These are phyloP conservation scores for Exophiala xenobiotica DNA, from an alignment of 2,329 filamentous ascomycete genomes.

Conservation along the genomic window DNA sequence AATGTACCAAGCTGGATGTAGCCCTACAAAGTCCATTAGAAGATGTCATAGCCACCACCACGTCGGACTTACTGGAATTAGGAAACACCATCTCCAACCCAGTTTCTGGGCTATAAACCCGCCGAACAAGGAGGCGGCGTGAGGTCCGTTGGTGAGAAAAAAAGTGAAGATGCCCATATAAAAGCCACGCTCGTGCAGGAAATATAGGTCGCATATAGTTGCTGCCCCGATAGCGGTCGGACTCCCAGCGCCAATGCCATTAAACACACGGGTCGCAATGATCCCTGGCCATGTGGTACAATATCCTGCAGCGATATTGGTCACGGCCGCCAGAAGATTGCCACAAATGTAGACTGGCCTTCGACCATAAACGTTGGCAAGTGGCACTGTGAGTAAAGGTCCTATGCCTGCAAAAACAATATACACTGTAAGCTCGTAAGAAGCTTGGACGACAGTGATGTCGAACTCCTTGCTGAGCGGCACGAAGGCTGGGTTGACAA, in stretches of 20 bases:
- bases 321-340: constrained; percentile 20
- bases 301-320: constrained; percentile 24
- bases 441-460: constrained; percentile 35
- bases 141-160: constrained; percentile 32
- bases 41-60: too few species aligned
- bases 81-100: constrained; percentile 29
- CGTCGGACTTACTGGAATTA: constrained; percentile 17
- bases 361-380: constrained; percentile 26
- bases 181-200: constrained; percentile 38
- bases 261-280: constrained; percentile 23
- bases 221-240: constrained; percentile 52
- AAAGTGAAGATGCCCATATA: constrained; percentile 25
- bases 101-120: constrained; percentile 29
- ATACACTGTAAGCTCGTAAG: constrained; percentile 37
- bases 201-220: constrained; percentile 65
- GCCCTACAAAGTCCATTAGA: constrained; percentile 2
- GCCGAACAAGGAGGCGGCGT: constrained; percentile 28
- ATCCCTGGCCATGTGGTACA: constrained; percentile 24
- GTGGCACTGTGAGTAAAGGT: constrained; percentile 31
- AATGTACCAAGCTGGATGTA: constrained; percentile 23
- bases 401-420: constrained; percentile 38
- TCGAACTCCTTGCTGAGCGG: constrained; percentile 34
- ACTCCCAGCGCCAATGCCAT: constrained; percentile 36
- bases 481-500: constrained; percentile 38
- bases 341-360: constrained; percentile 26